Base-by-base conservation (phyloP, 306 rosid species). In the Fragaria nilgerrensis region DNA sequence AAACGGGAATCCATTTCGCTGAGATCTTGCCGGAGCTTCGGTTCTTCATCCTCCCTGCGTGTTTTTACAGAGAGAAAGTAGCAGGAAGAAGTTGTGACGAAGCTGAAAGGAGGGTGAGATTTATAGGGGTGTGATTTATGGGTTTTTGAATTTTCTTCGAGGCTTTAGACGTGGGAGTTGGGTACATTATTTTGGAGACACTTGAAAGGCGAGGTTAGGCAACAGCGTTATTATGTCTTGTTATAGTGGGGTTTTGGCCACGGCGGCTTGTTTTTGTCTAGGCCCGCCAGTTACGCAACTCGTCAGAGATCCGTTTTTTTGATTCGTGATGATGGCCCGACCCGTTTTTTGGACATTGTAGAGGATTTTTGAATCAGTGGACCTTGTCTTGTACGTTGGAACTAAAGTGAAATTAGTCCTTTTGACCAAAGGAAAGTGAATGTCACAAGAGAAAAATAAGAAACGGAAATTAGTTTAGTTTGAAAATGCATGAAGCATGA, bases 1-100 rank as follows among this genome's bases (percentile, higher is more conserved):
- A 85, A 78, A 95, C 81, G 39, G 99, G 97, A 82, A 95, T 62
- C 99, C 99, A 95, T 84, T 80, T 79, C 1, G 89, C 80, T 12
- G 99, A 89, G 82, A 95, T 85, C 89, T 89, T 95, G 66, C 81
- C 22, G 47, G 86, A 72, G 84, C 81, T 58, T 32, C 97, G 91
- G 73, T 52, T 77, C 86, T 89, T 95, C 96, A 95, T 94, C 7
- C 73, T 85, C 72, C 16, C 27, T 22, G 9, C n/a, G 55, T 45
- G 36, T 41, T 15, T 23, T 5, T 6, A 19, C 49, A 65, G 36
- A 53, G 70, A 79, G 10, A 23, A 61, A 47, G 2, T 0, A 5
- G 41, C 41, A 45, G 47, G n/a, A 10, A 16, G 29, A 64, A 29
- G 58, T 12, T 8, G 62, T 29, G 36, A 29, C 47, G 59, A 32